Evolutionary conservation across 2,329 filamentous ascomycete genomes (phyloP), one percentile per base, ranked within the genome.

Genomic region (Monosporascus sp.): DNA sequence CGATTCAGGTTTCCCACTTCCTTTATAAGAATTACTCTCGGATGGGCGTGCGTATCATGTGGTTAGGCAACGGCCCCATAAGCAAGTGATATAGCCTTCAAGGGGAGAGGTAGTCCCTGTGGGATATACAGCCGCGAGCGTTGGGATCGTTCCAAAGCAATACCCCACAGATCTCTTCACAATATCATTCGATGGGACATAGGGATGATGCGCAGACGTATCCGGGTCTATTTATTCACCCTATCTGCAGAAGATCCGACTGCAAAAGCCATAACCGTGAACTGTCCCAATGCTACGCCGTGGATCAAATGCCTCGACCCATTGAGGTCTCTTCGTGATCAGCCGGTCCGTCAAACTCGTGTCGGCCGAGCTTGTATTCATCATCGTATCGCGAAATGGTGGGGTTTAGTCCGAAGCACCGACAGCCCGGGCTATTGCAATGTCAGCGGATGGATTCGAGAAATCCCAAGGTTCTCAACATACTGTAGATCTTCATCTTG

Each of bases 401-500:
- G 57, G 60, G 51, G 60, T 61, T 67, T 67, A 69, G 31, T 69
- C 67, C 53, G 67, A 57, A 50, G 65, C 65, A 56, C 65, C 66
- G 52, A 69, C 67, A 56, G 67, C 67, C 47, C 67, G 67, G 57
- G 67, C 67, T 69, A 36, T 52, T 52, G 38, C 39, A 48, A 27
- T 57, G 48, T 56, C 25, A 54, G 54, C 31, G 44, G 9, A 24
- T n/a, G 17, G 14, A 11, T 11, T 27, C 17, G 24, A 11, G 39
- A 1, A 20, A 20, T 20, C 20, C 14, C 14, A 7, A 5, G 22
- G 18, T 55, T 24, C 50, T 59, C 52, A 60, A 73, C 81, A 59
- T 82, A 84, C 81, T 99, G 89, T 97, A 99, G 82, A 99, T 96
- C 84, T 88, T 90, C 85, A 96, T 87, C 83, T 92, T 94, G 82